Conservation (phyloP, 2,329 filamentous ascomycete species). For the Tolypocladium album region DNA sequence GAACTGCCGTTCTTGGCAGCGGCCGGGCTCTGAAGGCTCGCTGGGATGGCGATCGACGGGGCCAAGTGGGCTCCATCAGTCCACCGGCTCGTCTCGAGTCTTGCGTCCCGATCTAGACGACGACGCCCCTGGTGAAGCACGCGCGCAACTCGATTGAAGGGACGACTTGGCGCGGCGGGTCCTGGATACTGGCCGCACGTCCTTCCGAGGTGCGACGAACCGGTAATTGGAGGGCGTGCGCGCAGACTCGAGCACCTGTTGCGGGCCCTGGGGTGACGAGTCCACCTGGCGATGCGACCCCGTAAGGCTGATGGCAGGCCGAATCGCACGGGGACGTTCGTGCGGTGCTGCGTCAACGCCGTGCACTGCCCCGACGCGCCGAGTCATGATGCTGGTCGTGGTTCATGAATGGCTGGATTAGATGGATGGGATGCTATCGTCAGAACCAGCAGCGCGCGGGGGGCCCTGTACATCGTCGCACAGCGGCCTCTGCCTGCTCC, state of each 20-base stretch:
- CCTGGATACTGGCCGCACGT: too few relatives aligned
- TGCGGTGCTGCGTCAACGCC: too few relatives aligned
- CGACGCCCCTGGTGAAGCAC: not conserved
- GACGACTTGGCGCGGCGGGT: too few relatives aligned
- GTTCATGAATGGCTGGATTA: not conserved
- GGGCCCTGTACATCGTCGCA: not conserved
- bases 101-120: not conserved
- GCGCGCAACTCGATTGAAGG: not conserved
- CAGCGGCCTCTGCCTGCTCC: not conserved
- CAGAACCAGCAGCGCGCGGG: not conserved
- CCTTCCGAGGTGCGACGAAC: too few relatives aligned
- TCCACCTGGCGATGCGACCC: not conserved
- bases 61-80: not conserved
- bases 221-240: too few relatives aligned
- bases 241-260: too few relatives aligned
- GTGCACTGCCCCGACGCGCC: not conserved
- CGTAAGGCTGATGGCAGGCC: not conserved
- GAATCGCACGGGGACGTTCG: not conserved
- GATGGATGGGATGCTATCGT: not conserved
- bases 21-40: not conserved
- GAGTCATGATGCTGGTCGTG: not conserved
- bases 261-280: not conserved
- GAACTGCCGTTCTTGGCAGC: not conserved
- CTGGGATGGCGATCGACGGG: not conserved
- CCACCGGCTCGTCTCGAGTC: not conserved